These are phyloP conservation scores for Colletotrichum spinosum DNA, from an alignment of 2,329 filamentous ascomycete species.

Conservation along the genomic window DNA sequence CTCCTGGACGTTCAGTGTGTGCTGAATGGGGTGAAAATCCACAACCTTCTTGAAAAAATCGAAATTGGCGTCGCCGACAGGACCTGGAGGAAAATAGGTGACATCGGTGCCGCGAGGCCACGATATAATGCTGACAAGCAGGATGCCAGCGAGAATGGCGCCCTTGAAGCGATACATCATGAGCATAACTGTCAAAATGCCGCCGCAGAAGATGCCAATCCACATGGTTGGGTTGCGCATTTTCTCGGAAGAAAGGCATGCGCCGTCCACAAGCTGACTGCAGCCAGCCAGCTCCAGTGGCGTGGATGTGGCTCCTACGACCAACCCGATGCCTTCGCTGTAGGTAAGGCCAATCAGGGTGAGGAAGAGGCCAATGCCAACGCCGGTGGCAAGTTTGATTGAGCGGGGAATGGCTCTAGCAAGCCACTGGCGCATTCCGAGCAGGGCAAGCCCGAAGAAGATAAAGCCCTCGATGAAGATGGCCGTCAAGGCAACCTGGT, in stretches of 20 bases:
- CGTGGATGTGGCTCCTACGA: slow-evolving; percentile 75
- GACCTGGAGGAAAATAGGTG: slow-evolving; percentile 83
- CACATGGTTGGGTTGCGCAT: slow-evolving; percentile 89
- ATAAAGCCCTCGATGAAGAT: slow-evolving; percentile 91
- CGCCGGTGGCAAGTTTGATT: slow-evolving; percentile 88
- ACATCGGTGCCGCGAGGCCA: slow-evolving; percentile 83
- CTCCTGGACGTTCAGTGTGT: slow-evolving; percentile 76
- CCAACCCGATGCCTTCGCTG: slow-evolving; percentile 82
- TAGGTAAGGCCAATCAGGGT: slow-evolving; percentile 83
- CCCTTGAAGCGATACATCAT: slow-evolving; percentile 91
- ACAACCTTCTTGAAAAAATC: slow-evolving; percentile 92
- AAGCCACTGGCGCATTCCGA: slow-evolving; percentile 89
- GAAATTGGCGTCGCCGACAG: slow-evolving; percentile 76
- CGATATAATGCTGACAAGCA: slow-evolving; percentile 87
- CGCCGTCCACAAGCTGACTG: slow-evolving; percentile 53
- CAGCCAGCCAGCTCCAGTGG: slow-evolving; percentile 84
- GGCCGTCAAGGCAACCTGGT: slow-evolving; percentile 81
- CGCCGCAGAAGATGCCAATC: slow-evolving; percentile 89
- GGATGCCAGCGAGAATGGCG: slow-evolving; percentile 84
- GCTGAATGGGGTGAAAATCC: slow-evolving; percentile 81
- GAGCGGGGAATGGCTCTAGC: slow-evolving; percentile 84
- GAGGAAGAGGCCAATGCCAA: slow-evolving; percentile 87
- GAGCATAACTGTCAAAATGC: slow-evolving; percentile 81
- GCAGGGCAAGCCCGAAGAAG: slow-evolving; percentile 82
- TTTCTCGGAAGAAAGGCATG: slow-evolving; percentile 73